Conservation (phyloP, 1,284 basidiomycete species). For the Irpex lacteus region DNA sequence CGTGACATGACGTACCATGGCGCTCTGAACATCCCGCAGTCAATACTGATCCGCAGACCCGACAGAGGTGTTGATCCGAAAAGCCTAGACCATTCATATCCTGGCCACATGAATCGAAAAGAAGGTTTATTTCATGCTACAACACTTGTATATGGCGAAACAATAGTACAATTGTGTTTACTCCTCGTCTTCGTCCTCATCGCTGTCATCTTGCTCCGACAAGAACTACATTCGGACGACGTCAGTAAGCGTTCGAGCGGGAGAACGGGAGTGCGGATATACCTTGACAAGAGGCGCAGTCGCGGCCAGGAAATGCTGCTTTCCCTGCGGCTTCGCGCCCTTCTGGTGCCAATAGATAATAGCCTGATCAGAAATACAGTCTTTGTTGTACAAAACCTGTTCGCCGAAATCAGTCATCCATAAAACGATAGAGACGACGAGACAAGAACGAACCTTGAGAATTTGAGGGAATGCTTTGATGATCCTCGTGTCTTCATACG, state of each 20-base stretch:
- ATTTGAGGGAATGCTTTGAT: conserved; percentile 94
- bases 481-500: conserved; percentile 91
- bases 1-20: background rate
- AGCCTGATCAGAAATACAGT: conserved; percentile 92
- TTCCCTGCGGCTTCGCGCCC: conserved; percentile 92
- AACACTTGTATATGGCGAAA: background rate
- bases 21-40: background rate
- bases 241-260: background rate
- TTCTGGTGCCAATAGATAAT: conserved; percentile 98
- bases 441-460: conserved; percentile 62
- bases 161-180: conserved; percentile 18
- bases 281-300: conserved; percentile 90
- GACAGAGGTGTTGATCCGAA: background rate
- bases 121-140: too few species aligned
- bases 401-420: conserved; percentile 1
- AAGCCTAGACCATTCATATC: background rate
- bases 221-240: conserved; percentile 54
- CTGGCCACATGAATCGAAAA: background rate
- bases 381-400: conserved; percentile 90
- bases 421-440: background rate
- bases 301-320: conserved; percentile 91
- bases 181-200: conserved; percentile 68
- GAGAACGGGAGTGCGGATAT: conserved; percentile 19
- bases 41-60: background rate
- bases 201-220: conserved; percentile 69